phyloP scores from a whole-genome alignment of 805 yeast genomes.

The Monosporozyma aerobia region DNA sequence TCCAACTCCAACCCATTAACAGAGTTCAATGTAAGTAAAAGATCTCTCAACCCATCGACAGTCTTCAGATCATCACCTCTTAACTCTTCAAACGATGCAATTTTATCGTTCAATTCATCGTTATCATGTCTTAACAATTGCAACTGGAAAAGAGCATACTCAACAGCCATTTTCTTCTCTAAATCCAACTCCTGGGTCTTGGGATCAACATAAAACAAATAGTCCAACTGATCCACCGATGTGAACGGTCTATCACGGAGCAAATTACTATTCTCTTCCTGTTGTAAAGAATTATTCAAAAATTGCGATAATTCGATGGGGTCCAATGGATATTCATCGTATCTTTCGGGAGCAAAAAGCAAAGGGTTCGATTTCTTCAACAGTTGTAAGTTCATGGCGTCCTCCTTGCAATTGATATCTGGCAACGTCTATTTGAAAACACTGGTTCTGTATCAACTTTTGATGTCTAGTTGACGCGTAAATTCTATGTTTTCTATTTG shows the following conservation, averaged over 20 bases:
- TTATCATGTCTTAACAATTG: conserved; percentile 9
- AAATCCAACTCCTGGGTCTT: conserved; percentile 17
- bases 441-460: not conserved
- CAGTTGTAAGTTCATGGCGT: conserved; percentile 9
- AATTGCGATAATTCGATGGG: conserved; percentile 21
- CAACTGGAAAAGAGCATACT: conserved; percentile 22
- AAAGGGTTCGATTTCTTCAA: conserved; percentile 22
- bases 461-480: not conserved
- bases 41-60: conserved; percentile 14
- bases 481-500: not conserved
- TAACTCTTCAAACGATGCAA: conserved; percentile 8
- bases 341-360: conserved; percentile 16
- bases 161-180: conserved; percentile 22
- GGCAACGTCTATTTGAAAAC: not conserved
- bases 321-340: conserved; percentile 24
- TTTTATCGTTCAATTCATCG: not conserved
- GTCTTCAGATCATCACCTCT: conserved; percentile 8
- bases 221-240: conserved; percentile 21
- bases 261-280: not conserved
- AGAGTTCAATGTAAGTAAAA: conserved; percentile 13
- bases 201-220: conserved; percentile 14
- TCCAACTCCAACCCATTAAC: conserved; percentile 17
- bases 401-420: too few species aligned
- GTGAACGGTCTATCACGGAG: conserved; percentile 13
- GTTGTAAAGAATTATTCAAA: conserved; percentile 9